A percentile compares a stretch with the other conserved stretches of the same genome.
These are phyloP conservation scores for Meira nashicola DNA, from an alignment of 1,284 basidiomycete genomes.

Conservation along the genomic window DNA sequence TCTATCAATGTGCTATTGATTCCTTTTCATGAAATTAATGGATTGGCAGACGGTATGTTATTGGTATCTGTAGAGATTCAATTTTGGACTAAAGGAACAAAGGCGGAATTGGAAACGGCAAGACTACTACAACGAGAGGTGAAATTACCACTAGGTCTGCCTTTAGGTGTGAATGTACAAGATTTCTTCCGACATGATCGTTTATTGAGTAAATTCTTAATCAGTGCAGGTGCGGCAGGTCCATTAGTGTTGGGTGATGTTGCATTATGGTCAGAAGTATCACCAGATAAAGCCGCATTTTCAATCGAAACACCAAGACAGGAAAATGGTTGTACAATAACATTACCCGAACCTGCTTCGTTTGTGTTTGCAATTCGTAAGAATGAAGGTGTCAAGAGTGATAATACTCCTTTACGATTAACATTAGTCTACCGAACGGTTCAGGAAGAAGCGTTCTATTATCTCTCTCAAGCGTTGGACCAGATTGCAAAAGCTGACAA, in stretches of 20 bases:
- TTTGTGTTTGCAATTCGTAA: conserved; percentile 34
- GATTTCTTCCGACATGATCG: conserved; percentile 42
- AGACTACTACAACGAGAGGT: conserved; percentile 13
- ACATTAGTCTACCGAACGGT: conserved; percentile 29
- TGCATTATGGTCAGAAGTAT: conserved; percentile 18
- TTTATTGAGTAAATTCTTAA: conserved; percentile 42
- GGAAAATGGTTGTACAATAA: conserved; percentile 17
- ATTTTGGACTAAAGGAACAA: conserved; percentile 17
- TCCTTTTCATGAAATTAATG: conserved; percentile 15
- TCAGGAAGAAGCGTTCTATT: conserved; percentile 26
- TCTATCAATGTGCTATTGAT: conserved; percentile 14
- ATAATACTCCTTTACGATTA: conserved; percentile 21
- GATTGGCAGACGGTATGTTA: conserved; percentile 20
- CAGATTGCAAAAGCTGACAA: background rate
- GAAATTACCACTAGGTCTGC: conserved; percentile 27
- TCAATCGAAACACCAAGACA: conserved; percentile 14
- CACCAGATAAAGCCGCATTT: conserved; percentile 7
- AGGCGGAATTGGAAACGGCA: background rate
- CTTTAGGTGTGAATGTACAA: conserved; percentile 50
- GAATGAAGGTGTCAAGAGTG: background rate
- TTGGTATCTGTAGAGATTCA: conserved; percentile 18
- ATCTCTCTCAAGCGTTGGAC: too few species aligned
- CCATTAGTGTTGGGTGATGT: conserved; percentile 24
- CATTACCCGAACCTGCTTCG: conserved; percentile 35
- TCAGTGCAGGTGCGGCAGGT: conserved; percentile 26